Conservation (phyloP, 2,329 filamentous ascomycete genomes). For the Pseudophaeomoniella oleicola region DNA sequence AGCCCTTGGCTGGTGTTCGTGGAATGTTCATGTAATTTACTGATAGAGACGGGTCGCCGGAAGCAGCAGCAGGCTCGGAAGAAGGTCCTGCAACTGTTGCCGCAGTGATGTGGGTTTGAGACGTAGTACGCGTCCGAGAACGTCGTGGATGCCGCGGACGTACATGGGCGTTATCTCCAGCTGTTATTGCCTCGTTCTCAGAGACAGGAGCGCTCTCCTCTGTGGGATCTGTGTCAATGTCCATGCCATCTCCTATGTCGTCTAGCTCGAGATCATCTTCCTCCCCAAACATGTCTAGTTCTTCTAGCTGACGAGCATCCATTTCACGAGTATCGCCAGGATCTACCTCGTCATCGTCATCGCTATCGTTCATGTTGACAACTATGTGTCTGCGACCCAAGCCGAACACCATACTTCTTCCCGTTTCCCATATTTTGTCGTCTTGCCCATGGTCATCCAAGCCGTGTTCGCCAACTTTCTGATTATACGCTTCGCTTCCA, state of each 20-base stretch:
- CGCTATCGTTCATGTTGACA: conserved; percentile 25
- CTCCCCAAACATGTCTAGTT: conserved; percentile 7
- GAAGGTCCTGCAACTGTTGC: background rate
- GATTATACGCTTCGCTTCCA: conserved; percentile 72
- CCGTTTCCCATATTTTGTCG: conserved; percentile 24
- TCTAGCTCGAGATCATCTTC: conserved; percentile 15
- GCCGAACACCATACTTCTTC: conserved; percentile 1
- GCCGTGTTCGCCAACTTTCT: conserved; percentile 59
- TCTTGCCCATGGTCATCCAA: conserved; percentile 67
- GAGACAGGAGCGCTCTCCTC: background rate
- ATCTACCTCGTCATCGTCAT: conserved; percentile 17
- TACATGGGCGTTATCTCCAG: conserved; percentile 58
- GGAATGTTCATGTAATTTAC: conserved; percentile 55
- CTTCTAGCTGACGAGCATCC: conserved; percentile 8
- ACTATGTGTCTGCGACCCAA: conserved; percentile 10
- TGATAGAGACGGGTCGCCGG: conserved; percentile 9
- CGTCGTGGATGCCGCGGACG: conserved; percentile 37
- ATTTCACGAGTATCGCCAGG: conserved; percentile 6
- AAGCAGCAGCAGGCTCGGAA: background rate
- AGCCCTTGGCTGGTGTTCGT: conserved; percentile 29
- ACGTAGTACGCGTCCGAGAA: conserved; percentile 46
- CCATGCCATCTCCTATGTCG: conserved; percentile 34
- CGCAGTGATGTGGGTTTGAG: conserved; percentile 25
- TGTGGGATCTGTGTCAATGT: conserved; percentile 15
- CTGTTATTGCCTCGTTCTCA: conserved; percentile 20